Percentiles rank a stretch among this genome's conserved stretches.
These are phyloP conservation scores for Pichia sp. DNA, from an alignment of 1,139 yeast genomes.

Conservation along the genomic window DNA sequence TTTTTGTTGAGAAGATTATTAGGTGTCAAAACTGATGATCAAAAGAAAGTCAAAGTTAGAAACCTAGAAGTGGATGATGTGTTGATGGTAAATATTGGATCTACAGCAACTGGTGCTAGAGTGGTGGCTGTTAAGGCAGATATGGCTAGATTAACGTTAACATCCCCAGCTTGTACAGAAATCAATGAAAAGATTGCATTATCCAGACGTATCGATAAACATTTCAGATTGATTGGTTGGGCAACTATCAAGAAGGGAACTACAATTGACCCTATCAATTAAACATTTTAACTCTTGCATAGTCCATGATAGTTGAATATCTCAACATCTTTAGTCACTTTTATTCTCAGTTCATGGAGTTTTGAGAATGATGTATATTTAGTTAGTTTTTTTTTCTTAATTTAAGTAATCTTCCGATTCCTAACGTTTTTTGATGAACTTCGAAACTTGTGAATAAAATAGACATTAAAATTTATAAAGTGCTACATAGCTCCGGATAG, in stretches of 20 bases:
- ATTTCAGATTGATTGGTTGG: slow-evolving; percentile 99
- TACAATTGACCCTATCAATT: slow-evolving; percentile 61
- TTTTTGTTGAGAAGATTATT: slow-evolving; percentile 92
- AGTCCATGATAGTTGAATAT: not conserved
- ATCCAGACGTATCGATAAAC: slow-evolving; percentile 98
- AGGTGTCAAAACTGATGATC: slow-evolving; percentile 98
- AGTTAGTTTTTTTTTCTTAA: slow-evolving; percentile 7
- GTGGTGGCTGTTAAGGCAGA: slow-evolving; percentile 98
- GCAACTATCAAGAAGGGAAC: slow-evolving; percentile 97
- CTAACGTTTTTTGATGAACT: slow-evolving; percentile 1
- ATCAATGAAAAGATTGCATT: slow-evolving; percentile 96
- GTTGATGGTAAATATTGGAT: slow-evolving; percentile 97
- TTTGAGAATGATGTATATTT: slow-evolving; percentile 12
- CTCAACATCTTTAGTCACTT: not conserved
- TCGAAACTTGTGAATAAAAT: not conserved
- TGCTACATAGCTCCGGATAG: no score
- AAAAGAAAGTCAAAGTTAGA: slow-evolving; percentile 93
- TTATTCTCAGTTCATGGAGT: slow-evolving; percentile 7
- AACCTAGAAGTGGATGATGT: slow-evolving; percentile 93
- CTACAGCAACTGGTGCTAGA: slow-evolving; percentile 98
- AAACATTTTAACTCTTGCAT: slow-evolving; percentile 9
- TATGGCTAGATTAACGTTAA: slow-evolving; percentile 95
- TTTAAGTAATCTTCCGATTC: slow-evolving; percentile 4
- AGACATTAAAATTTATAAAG: not conserved
- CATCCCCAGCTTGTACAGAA: slow-evolving; percentile 98